Conservation (phyloP, 345 rosid genomes). For the Syzygium oleosum region DNA sequence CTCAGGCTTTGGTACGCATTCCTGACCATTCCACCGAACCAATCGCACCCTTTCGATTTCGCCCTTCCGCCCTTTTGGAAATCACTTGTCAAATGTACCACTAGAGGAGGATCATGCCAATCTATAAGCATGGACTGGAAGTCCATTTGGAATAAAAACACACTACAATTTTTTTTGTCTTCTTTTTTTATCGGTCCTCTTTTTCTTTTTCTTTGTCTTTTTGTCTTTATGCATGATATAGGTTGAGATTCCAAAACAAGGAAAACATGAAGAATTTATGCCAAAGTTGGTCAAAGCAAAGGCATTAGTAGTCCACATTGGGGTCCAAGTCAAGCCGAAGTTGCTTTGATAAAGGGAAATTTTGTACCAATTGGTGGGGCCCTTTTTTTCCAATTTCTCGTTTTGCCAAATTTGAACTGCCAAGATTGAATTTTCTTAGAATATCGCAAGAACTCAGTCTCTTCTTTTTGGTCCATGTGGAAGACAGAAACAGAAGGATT, state of each 20-base stretch:
- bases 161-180: background rate
- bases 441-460: background rate
- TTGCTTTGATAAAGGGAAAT: background rate
- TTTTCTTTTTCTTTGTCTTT: background rate
- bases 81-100: background rate
- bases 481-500: background rate
- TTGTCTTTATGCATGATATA: background rate
- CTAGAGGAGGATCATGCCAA: background rate
- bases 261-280: background rate
- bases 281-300: background rate
- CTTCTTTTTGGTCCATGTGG: background rate
- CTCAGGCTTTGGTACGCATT: background rate
- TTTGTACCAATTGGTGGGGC: background rate
- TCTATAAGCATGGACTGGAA: background rate
- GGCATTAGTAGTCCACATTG: background rate
- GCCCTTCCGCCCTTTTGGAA: background rate
- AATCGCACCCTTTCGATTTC: background rate
- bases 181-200: background rate
- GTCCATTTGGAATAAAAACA: background rate
- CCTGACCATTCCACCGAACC: fast-evolving
- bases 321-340: background rate
- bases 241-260: background rate
- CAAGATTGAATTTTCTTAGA: background rate
- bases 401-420: background rate
- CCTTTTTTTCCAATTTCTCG: background rate